Base-by-base conservation (phyloP, 768 basidiomycete species). In the Trametes meyenii region DNA sequence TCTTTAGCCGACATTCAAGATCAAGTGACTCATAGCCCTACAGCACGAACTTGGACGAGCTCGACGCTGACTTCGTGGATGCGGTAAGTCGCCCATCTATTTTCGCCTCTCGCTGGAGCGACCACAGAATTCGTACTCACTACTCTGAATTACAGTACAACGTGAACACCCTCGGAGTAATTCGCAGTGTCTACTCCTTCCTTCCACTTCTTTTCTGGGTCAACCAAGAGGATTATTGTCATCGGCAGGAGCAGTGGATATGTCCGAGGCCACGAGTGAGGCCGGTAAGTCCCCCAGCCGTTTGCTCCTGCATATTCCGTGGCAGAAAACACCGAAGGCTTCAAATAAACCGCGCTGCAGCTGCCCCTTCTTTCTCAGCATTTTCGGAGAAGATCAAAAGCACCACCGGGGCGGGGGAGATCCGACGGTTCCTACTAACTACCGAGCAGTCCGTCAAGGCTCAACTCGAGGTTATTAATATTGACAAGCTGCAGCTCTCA, bases 131-230 rank as follows among this genome's bases (percentile, higher is more conserved):
- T 33, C 29, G 8, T 2, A 33, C 29, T 33, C 8, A 33, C 3
- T 8, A 33, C 29, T 3, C 29, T 3, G 4, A 33, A 3, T 8
- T 33, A 3, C 58, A 75, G 72, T 74, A 71, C 62, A 66, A 71
- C 21, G 64, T 71, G 23, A 80, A 81, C 66, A 71, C 75, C 35
- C 55, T 76, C 50, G 77, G 76, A 19, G 68, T 71, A 12, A 66
- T 78, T 19, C 70, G 71, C 63, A 70, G 73, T 16, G 74, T 72
- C 58, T 71, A 74, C 55, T 67, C 68, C 1, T 76, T 80, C 70
- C 71, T 81, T 14, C 78, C 79, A 2, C 70, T 79, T 13, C 68
- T 81, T 63, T 33, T 67, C 70, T 6, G 72, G 75, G 3, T 38
- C 66, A 13, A 46, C 51, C n/a, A 76, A 78, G 69, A 76, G 71